Evolutionary conservation across 108 stramenopile genomes (phyloP).

Genomic region (Cyclotella sp.): DNA sequence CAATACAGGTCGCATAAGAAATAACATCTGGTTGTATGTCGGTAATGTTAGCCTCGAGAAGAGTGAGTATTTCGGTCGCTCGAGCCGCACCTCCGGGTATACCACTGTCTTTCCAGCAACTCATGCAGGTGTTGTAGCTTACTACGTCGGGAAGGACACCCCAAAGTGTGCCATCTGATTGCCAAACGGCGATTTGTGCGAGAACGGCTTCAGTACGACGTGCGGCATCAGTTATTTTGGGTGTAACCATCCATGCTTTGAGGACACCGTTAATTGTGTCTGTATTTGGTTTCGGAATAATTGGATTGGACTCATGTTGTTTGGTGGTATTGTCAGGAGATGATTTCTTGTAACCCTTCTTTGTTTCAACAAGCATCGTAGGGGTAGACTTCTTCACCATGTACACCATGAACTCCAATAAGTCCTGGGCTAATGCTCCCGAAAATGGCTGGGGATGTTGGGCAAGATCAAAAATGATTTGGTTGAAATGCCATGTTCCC

Average conservation of each 20-base stretch:
- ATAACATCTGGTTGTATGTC: constrained; percentile 34
- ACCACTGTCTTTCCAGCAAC: constrained; percentile 70
- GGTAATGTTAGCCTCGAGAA: constrained; percentile 40
- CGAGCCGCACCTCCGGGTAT: constrained; percentile 53
- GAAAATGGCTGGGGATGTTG: constrained; percentile 37
- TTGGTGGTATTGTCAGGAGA: background rate
- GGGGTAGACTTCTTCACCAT: constrained; percentile 12
- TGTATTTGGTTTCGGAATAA: constrained; percentile 40
- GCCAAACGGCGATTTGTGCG: constrained; percentile 44
- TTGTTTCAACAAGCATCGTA: background rate
- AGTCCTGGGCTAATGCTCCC: constrained; percentile 46
- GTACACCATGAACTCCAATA: constrained; percentile 43
- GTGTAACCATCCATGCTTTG: constrained; percentile 53
- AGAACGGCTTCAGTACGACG: constrained; percentile 47
- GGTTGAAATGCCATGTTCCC: constrained; percentile 55
- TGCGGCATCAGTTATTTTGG: constrained; percentile 31
- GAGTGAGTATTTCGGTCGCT: constrained; percentile 42
- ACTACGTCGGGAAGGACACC: constrained; percentile 36
- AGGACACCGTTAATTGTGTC: constrained; percentile 49
- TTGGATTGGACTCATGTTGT: constrained; percentile 9
- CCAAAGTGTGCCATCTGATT: constrained; percentile 45
- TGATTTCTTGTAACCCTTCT: background rate
- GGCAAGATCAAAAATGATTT: constrained; percentile 47
- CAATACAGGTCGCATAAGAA: constrained; percentile 42
- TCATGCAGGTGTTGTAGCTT: constrained; percentile 59